phyloP scores from a whole-genome alignment of 2,329 filamentous ascomycete genomes.

The Rhinocladiella similis region DNA sequence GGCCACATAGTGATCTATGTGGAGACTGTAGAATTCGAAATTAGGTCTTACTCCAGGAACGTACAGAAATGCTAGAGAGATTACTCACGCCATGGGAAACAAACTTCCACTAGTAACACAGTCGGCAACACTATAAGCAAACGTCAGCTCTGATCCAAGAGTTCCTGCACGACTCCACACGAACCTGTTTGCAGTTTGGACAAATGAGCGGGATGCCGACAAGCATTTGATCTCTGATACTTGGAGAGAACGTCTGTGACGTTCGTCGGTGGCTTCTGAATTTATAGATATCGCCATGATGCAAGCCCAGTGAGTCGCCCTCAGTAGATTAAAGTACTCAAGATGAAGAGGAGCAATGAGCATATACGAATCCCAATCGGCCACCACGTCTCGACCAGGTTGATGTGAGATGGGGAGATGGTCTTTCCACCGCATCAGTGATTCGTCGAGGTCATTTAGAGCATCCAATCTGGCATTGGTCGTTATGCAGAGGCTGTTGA shows the following conservation, averaged over 20 bases:
- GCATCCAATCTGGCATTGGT: neutral
- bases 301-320: constrained; percentile 2
- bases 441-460: neutral
- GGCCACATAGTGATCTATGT: no score
- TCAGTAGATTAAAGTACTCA: neutral
- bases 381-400: neutral
- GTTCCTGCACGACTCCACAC: neutral
- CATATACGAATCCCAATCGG: neutral
- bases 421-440: neutral
- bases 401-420: neutral
- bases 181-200: constrained; percentile 1
- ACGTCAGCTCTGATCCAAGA: neutral
- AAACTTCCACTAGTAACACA: neutral
- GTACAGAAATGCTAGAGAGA: no score
- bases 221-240: neutral
- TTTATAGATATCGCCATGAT: neutral
- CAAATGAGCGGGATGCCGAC: neutral
- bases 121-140: neutral
- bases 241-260: neutral
- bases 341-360: constrained; percentile 2
- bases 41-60: no score
- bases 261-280: neutral
- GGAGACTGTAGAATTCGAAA: no score
- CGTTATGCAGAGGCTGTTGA: neutral
- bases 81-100: no score